These are phyloP conservation scores for Themeda triandra DNA, from an alignment of 176 grass and related monocot species.

Conservation along the genomic window DNA sequence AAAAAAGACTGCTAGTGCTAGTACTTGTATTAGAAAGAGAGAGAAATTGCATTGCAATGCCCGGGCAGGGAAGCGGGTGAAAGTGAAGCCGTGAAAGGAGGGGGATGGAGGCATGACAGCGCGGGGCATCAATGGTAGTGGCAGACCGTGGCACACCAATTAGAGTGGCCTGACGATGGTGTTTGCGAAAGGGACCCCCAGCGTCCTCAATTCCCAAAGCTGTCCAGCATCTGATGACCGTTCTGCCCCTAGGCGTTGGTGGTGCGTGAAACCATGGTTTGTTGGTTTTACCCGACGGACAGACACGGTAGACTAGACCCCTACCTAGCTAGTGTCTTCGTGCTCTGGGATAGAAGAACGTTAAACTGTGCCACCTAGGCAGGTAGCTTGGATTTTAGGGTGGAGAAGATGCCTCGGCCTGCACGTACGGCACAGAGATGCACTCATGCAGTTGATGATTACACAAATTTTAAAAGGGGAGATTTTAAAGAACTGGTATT, in stretches of 20 bases:
- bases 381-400: slow-evolving; percentile 7
- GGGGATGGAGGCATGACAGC: background rate
- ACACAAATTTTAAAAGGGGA: background rate
- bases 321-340: background rate
- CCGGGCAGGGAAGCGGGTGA: background rate
- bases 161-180: slow-evolving; percentile 43
- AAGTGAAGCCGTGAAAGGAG: background rate
- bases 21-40: background rate
- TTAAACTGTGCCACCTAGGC: background rate
- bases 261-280: background rate
- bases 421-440: slow-evolving; percentile 9
- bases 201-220: slow-evolving; percentile 40
- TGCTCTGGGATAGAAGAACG: slow-evolving; percentile 8
- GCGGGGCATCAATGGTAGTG: slow-evolving; percentile 32
- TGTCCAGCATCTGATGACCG: slow-evolving; percentile 19
- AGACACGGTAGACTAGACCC: background rate
- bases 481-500: too few relatives aligned
- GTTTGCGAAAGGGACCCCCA: slow-evolving; percentile 32
- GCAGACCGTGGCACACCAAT: slow-evolving; percentile 54
- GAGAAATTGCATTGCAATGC: background rate
- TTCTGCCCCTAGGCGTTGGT: slow-evolving; percentile 10
- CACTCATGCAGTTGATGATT: slow-evolving; percentile 5
- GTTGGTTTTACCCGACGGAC: background rate
- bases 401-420: background rate
- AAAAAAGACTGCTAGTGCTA: too few relatives aligned